phyloP scores from a whole-genome alignment of 345 rosid species.

The Laguncularia racemosa region DNA sequence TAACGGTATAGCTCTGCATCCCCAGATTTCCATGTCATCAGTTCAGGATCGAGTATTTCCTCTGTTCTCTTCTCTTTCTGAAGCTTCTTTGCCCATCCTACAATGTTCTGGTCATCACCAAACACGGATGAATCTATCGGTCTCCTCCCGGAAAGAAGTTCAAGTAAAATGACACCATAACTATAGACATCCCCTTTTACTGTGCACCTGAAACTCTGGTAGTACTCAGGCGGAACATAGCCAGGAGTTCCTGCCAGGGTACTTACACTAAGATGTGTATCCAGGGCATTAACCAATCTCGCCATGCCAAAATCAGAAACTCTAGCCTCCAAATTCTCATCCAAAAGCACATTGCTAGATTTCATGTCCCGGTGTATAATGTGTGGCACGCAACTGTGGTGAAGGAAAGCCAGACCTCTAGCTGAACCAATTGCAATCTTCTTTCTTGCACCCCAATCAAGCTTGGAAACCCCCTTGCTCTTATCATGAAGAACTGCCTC shows the following conservation, averaged over 20 bases:
- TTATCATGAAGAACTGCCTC: slow-evolving; percentile 83
- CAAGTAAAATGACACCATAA: slow-evolving; percentile 85
- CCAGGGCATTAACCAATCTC: slow-evolving; percentile 80
- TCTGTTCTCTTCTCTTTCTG: slow-evolving; percentile 51
- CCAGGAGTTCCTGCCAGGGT: slow-evolving; percentile 98
- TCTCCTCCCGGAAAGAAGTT: slow-evolving; percentile 91
- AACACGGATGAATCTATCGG: slow-evolving; percentile 76
- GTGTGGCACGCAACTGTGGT: slow-evolving; percentile 98
- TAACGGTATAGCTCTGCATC: slow-evolving; percentile 66
- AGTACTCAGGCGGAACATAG: slow-evolving; percentile 91
- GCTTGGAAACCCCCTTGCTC: slow-evolving; percentile 41
- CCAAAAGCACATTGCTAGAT: slow-evolving; percentile 91
- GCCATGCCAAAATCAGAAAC: slow-evolving; percentile 99
- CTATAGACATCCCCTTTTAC: slow-evolving; percentile 95
- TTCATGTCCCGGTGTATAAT: slow-evolving; percentile 97
- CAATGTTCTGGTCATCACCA: slow-evolving; percentile 90
- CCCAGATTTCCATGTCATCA: slow-evolving; percentile 33
- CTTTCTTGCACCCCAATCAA: slow-evolving; percentile 78
- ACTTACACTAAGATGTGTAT: slow-evolving; percentile 95
- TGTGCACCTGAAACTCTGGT: slow-evolving; percentile 95
- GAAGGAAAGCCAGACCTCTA: slow-evolving; percentile 94
- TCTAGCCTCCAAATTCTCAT: slow-evolving; percentile 83
- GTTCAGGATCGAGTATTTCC: slow-evolving; percentile 64
- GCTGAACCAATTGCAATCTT: slow-evolving; percentile 92
- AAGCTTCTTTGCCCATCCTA: slow-evolving; percentile 94